These are phyloP conservation scores for Monosporozyma unispora DNA, from an alignment of 805 yeast genomes.

Conservation along the genomic window DNA sequence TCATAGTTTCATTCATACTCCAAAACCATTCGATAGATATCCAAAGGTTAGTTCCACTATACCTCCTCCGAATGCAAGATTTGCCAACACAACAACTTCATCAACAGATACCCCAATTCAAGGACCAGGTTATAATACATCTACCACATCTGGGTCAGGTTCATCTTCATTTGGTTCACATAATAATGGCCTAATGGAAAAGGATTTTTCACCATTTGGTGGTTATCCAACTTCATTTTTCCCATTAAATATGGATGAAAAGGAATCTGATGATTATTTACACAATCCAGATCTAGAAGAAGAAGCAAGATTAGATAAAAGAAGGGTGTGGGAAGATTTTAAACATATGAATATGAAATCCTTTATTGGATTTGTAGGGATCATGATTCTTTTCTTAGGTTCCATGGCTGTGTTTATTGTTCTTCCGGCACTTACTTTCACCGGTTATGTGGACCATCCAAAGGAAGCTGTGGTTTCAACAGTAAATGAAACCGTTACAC, in stretches of 20 bases:
- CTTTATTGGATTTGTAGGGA: slow-evolving; percentile 50
- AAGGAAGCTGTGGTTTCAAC: not conserved
- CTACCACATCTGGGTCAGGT: not conserved
- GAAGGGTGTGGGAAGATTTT: slow-evolving; percentile 54
- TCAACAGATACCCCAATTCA: not conserved
- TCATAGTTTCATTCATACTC: slow-evolving; percentile 27
- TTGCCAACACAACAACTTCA: not conserved
- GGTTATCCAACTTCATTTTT: slow-evolving; percentile 92
- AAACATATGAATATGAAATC: slow-evolving; percentile 59
- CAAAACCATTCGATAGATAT: slow-evolving; percentile 58
- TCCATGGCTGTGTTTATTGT: slow-evolving; percentile 63
- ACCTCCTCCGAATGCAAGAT: slow-evolving; percentile 1
- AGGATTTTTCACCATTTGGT: slow-evolving; percentile 85
- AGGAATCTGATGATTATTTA: slow-evolving; percentile 88
- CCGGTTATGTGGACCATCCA: slow-evolving; percentile 47
- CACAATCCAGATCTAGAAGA: slow-evolving; percentile 95
- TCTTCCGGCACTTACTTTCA: slow-evolving; percentile 74
- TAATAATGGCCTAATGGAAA: slow-evolving; percentile 41
- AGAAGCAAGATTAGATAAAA: slow-evolving; percentile 77
- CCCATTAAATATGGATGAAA: slow-evolving; percentile 85
- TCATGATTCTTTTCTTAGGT: slow-evolving; percentile 50
- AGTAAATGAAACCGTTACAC: slow-evolving; percentile 22
- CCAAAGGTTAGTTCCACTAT: slow-evolving; percentile 49
- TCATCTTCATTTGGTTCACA: slow-evolving; percentile 18
- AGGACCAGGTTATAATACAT: not conserved